phyloP scores from a whole-genome alignment of 495 filamentous ascomycete species.

The Xylaria longipes region DNA sequence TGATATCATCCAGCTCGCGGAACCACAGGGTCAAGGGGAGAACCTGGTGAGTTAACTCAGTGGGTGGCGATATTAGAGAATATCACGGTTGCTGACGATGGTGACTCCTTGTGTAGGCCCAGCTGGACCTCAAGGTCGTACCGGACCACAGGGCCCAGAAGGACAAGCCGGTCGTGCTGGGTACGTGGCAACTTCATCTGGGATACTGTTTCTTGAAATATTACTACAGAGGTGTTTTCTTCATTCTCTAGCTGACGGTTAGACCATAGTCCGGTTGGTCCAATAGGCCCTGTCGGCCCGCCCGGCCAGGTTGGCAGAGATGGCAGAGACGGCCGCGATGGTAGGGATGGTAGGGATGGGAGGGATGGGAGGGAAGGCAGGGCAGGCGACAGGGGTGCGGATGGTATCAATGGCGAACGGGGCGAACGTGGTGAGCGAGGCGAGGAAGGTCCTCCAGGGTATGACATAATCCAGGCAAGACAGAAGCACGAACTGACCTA shows the following conservation, averaged over 20 bases:
- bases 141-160: constrained; percentile 5
- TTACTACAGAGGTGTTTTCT: background rate
- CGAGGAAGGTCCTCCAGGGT: constrained; percentile 17
- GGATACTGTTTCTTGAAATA: background rate
- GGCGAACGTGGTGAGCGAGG: constrained; percentile 3
- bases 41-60: constrained; percentile 1
- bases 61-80: background rate
- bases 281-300: background rate
- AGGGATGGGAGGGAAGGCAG: constrained; percentile 20
- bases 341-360: constrained; percentile 21
- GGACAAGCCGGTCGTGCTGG: constrained; percentile 13
- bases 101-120: constrained; percentile 9
- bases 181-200: background rate
- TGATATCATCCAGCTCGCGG: constrained; percentile 10
- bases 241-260: background rate
- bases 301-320: background rate
- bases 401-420: background rate
- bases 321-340: constrained; percentile 11
- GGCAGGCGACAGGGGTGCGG: background rate
- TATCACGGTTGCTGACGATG: background rate
- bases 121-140: constrained; percentile 11
- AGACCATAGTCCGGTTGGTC: background rate
- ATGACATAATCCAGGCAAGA: background rate
- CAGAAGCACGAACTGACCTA: background rate
- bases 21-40: constrained; percentile 5